Evolutionary conservation across 2,329 filamentous ascomycete genomes (phyloP).

Genomic region (Aspergillus sp.): DNA sequence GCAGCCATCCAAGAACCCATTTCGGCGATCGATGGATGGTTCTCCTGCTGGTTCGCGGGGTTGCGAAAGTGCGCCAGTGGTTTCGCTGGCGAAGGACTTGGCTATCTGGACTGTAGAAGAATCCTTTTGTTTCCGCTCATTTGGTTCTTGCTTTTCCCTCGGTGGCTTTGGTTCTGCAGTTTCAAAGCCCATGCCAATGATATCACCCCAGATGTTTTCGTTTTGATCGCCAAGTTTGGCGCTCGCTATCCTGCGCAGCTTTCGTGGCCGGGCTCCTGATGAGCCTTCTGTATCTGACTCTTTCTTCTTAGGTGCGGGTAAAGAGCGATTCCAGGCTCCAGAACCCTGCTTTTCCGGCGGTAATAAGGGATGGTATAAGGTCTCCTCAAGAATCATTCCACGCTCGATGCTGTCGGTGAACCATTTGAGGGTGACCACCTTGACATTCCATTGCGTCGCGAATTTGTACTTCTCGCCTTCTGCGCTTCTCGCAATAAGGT

Average conservation of each 20-base stretch:
- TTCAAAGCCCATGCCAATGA: constrained; percentile 57
- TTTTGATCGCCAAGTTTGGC: constrained; percentile 77
- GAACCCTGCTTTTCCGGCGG: constrained; percentile 70
- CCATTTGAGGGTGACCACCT: constrained; percentile 81
- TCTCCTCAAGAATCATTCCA: constrained; percentile 88
- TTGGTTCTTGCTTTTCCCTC: constrained; percentile 25
- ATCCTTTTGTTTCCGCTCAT: constrained; percentile 14
- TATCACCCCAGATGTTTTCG: constrained; percentile 86
- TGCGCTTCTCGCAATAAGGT: constrained; percentile 77
- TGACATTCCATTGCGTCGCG: constrained; percentile 78
- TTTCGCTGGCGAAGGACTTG: constrained; percentile 41
- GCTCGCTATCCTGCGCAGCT: constrained; percentile 84
- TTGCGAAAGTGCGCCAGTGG: constrained; percentile 29
- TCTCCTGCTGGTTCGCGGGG: constrained; percentile 18
- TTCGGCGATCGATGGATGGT: constrained; percentile 28
- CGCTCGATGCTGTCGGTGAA: constrained; percentile 77
- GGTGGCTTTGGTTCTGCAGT: constrained; percentile 25
- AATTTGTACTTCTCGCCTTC: constrained; percentile 88
- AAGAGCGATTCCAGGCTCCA: constrained; percentile 69
- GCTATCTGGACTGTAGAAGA: constrained; percentile 30
- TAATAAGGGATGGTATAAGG: constrained; percentile 74
- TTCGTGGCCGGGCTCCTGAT: constrained; percentile 66
- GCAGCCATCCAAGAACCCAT: constrained; percentile 55
- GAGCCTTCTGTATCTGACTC: constrained; percentile 45
- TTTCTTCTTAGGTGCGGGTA: constrained; percentile 24